Evolutionary conservation across 1,284 basidiomycete species (phyloP), one percentile per base, ranked within the genome.

Genomic region (Meripilus lineatus): DNA sequence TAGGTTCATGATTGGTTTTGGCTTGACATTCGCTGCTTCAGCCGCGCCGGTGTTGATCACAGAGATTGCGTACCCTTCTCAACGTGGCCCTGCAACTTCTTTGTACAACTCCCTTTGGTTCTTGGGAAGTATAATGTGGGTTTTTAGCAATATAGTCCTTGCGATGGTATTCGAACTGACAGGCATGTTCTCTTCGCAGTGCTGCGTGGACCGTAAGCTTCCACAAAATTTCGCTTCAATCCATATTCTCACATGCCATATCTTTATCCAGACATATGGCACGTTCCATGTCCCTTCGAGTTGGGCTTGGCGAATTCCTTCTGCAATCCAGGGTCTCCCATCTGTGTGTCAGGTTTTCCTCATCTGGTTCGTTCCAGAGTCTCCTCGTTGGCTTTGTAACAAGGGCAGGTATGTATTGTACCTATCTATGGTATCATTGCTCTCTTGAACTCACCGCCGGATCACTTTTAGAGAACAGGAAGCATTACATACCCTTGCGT

Each of bases 271-370:
- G 73, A 79, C 77, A 0, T 81, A 70, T 54, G 78, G 78, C 17
- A 77, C 75, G 2, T 79, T 79, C 67, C 62, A 71, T 42, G 69
- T 80, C 42, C 60, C 58, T 0, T 67, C 53, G 34, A 72, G 67
- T 42, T 80, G 77, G 79, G 61, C 72, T 2, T 81, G 79, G 79
- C 61, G 78, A 24, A 72, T 83, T 32, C 81, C 81, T 0, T 81
- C 79, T 18, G 67, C 75, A 5, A 61, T 84, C 3, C 81, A 85
- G 59, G 78, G 70, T 23, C 56, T 80, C 2, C 77, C 79, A 0
- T 79, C 80, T 0, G 55, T 79, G 32, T 41, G 80, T 22, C 79
- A 81, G 53, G 56, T 82, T 23, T 52, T 62, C 39, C 57, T 80
- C 35, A 69, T 82, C 44, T 72, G 69, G 66, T 70, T 78, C 49